phyloP scores from a whole-genome alignment of 805 yeast genomes.

The Cyberlindnera mrakii region DNA sequence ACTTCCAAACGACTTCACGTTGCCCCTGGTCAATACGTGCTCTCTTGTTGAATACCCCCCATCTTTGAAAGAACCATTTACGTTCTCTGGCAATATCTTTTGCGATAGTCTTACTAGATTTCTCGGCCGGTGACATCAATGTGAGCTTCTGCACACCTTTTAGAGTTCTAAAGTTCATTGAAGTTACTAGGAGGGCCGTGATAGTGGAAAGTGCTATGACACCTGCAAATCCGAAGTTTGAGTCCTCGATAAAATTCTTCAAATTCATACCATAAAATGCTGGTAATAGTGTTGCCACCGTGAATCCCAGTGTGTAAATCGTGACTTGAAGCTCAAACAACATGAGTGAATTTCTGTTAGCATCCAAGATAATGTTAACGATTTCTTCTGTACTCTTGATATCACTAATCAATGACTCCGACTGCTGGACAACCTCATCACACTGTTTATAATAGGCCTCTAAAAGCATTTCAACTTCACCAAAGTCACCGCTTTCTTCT shows the following conservation, averaged over 20 bases:
- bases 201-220: constrained; percentile 47
- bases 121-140: constrained; percentile 36
- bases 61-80: constrained; percentile 6
- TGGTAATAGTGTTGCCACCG: constrained; percentile 79
- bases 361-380: constrained; percentile 84
- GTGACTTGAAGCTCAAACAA: constrained; percentile 77
- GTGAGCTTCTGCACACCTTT: constrained; percentile 61
- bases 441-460: constrained; percentile 89
- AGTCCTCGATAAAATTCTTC: constrained; percentile 71
- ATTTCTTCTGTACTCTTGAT: constrained; percentile 90
- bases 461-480: constrained; percentile 79
- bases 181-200: constrained; percentile 49
- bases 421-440: constrained; percentile 89
- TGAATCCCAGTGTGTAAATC: constrained; percentile 77
- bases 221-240: constrained; percentile 53
- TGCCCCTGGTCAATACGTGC: constrained; percentile 13
- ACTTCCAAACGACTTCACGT: constrained; percentile 47
- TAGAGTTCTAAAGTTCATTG: constrained; percentile 49
- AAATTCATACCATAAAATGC: constrained; percentile 89
- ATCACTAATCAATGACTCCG: constrained; percentile 76
- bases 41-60: constrained; percentile 10
- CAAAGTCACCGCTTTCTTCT: constrained; percentile 34
- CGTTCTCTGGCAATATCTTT: background rate
- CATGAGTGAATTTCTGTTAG: constrained; percentile 87
- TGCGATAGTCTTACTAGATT: constrained; percentile 1